Base-by-base conservation (phyloP, 2,329 filamentous ascomycete genomes). In the Fusarium oligoseptatum region DNA sequence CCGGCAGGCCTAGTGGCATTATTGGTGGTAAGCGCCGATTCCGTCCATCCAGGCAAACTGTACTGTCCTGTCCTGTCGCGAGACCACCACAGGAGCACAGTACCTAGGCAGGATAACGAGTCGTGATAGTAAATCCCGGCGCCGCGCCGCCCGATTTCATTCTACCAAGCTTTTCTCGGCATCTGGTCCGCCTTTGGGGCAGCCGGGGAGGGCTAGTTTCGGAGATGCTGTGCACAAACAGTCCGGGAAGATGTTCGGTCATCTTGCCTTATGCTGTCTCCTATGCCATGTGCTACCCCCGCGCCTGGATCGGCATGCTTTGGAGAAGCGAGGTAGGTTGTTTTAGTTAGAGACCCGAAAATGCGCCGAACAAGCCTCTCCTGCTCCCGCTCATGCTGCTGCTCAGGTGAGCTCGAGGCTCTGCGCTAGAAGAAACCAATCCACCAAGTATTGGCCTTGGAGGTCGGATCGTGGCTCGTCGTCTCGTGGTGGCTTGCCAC, bases 201-300 rank as follows among this genome's bases (percentile, higher is more conserved):
- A 69, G 32, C 67, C 62, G 34, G 61, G 60, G 67, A 68, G 75
- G 66, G 64, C 65, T 71, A 71, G 68, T 70, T 74, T 73, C 68
- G 68, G 66, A 66, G 64, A 66, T 72, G 67, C 65, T 74, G 64
- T 77, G 72, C 70, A 75, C 75, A 72, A 67, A 61, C 67, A 69
- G 66, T 17, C 68, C 67, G 67, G 66, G 77, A 71, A 57, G 56
- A 68, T 71, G 34, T 70, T 77, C 70, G 73, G 71, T 58, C 68
- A 68, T 71, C 64, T 66, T 74, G 63, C 70, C 66, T 72, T 64
- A 64, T 76, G 69, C 58, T 73, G 74, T 70, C 65, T 64, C 61
- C 71, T 62, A 65, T 74, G 69, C 77, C 77, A 74, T 79, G 74
- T 77, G 71, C 60, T 67, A 75, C 71, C 68, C 74, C 73, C 73